Base-by-base conservation (phyloP, 2,329 filamentous ascomycete species). In the Neocatenulostroma microsporum region DNA sequence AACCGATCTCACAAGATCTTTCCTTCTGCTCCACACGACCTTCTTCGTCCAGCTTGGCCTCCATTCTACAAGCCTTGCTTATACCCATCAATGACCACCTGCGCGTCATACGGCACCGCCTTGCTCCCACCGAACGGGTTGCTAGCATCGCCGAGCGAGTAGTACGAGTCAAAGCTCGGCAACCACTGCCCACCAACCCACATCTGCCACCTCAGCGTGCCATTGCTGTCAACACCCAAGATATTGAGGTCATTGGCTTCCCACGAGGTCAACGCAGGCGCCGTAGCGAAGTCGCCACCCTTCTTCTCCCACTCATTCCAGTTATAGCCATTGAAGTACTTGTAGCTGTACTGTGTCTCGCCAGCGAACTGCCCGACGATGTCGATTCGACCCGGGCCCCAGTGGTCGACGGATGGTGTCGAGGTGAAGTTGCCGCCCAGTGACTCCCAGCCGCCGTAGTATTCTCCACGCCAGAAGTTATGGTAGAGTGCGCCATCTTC, bases 391-490 rank as follows among this genome's bases (percentile, higher is more conserved):
- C 13, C 9, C 6, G 31, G 19, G 5, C 7, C 11, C 31, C 31
- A 34, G 13, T 34, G 31, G 6, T 8, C 31, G 9, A 34, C 31
- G 8, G 13, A 20, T 7, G 31, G 31, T n/a, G 31, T 34, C 9
- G 11, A 9, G 19, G 31, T 5, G 31, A 34, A 34, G 19, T 34
- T 34, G 18, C 31, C 31, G 31, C 31, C 31, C 8, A 34, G 31
- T 12, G 11, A 7, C 14, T 34, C 31, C n/a, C n/a, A 13, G n/a
- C 31, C 31, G 23, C n/a, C 23, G 20, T 23, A 34, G 31, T 34
- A n/a, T 5, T 18, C 6, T 9, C 31, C 31, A 5, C 31, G 18
- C 31, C 31, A 34, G 14, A 23, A 34, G 14, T 12, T 15, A 20
- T 34, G 31, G 31, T 19, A 34, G 9, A 34, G 21, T 8, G 18